Percentiles rank a stretch among this genome's conserved stretches.
Evolutionary conservation across 2,329 filamentous ascomycete genomes (phyloP).

Genomic region (Myriosclerotinia duriaeana): DNA sequence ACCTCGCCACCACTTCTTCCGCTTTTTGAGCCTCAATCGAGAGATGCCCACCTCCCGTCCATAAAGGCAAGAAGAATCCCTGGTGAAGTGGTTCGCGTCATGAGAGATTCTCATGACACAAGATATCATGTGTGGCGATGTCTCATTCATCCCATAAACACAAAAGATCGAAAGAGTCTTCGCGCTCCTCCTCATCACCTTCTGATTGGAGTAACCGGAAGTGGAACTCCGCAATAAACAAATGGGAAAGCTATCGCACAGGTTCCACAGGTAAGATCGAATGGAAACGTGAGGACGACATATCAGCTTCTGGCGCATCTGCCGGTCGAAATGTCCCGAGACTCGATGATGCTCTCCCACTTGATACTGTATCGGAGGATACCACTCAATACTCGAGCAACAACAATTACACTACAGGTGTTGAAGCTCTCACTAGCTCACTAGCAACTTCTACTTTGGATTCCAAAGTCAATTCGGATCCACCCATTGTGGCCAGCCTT

Average conservation of each 20-base stretch:
- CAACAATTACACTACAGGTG: neutral
- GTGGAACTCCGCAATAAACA: neutral
- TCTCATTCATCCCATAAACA: neutral
- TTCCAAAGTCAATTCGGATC: neutral
- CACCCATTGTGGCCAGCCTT: neutral
- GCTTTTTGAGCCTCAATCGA: neutral
- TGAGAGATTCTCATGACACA: neutral
- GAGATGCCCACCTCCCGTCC: neutral
- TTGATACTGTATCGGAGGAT: neutral
- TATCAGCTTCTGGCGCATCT: neutral
- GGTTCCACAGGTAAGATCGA: neutral
- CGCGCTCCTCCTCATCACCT: neutral
- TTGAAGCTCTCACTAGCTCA: neutral
- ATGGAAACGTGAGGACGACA: neutral
- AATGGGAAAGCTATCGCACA: neutral
- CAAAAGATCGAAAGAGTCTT: neutral
- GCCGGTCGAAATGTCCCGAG: neutral
- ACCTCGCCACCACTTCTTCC: neutral
- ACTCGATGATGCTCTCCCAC: neutral
- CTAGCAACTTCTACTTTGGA: neutral
- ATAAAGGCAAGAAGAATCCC: conserved; percentile 2
- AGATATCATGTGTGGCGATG: neutral
- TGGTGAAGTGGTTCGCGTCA: neutral
- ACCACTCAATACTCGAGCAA: neutral
- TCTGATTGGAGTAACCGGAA: neutral